phyloP scores from a whole-genome alignment of 139 green algal genomes.

The Coelastrella sp. region DNA sequence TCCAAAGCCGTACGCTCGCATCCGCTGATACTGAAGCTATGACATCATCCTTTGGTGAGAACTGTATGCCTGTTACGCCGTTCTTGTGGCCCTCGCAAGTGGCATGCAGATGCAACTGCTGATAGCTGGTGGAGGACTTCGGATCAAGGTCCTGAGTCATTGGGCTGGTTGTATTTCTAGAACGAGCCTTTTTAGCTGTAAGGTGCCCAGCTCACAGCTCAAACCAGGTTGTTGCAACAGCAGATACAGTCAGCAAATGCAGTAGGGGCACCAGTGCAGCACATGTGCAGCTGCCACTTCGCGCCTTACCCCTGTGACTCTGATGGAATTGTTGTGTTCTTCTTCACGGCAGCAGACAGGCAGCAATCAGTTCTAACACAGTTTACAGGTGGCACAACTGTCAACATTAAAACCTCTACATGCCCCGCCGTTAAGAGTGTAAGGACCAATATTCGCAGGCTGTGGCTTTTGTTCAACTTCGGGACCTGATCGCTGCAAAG shows the following conservation, averaged over 20 bases:
- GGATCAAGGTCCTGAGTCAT: not conserved
- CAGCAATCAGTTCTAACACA: no score
- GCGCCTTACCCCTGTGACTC: no score
- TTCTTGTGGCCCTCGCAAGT: conserved; percentile 38
- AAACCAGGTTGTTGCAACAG: not conserved
- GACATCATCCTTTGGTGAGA: conserved; percentile 17
- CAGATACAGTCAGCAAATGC: not conserved
- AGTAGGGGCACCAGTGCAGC: not conserved
- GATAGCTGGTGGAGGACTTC: not conserved
- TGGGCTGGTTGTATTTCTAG: no score
- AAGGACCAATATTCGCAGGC: no score
- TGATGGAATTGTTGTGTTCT: no score
- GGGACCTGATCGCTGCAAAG: no score
- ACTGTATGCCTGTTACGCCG: conserved; percentile 11
- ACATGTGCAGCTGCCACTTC: not conserved
- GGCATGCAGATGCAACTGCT: not conserved
- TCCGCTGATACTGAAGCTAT: conserved; percentile 84
- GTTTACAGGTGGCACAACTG: not conserved
- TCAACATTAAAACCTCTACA: not conserved
- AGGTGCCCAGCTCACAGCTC: not conserved
- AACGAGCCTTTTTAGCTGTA: no score
- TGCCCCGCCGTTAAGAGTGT: not conserved
- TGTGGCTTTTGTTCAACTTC: no score
- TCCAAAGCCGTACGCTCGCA: conserved; percentile 78
- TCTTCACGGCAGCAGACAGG: no score